Base-by-base conservation (phyloP, 345 rosid genomes). In the Jatropha curcas region DNA sequence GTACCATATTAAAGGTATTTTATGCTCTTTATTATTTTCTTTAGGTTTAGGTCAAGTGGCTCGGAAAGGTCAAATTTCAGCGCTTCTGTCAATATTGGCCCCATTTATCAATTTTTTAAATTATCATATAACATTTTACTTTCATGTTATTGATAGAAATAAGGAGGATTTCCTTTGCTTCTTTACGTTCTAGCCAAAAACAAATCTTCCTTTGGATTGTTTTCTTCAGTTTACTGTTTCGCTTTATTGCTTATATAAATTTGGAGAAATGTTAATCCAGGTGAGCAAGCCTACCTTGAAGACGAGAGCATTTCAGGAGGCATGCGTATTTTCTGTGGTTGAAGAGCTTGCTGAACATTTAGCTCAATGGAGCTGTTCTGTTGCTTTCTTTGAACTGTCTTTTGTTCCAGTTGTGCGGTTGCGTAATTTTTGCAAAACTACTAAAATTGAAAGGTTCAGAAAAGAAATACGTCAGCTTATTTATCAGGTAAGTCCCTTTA, bases 251-350 rank as follows among this genome's bases (percentile, higher is more conserved):
- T 31, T 52, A 65, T 65, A n/a, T 60, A 60, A 75, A 39, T 69
- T 30, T 62, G 19, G 60, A 53, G 59, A 37, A 27, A 17, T 72
- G 58, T 62, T 22, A 60, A 75, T 48, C 24, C 74, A 94, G 98
- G 94, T 90, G 63, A 89, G 84, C 85, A 95, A 93, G 81, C 90
- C 86, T 37, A 81, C 85, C 16, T 76, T 95, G 83, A 95, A 90
- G 89, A 95, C 97, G 7, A 84, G 98, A 76, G 86, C 92, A 34
- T 95, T 92, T 81, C 99, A 95, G 83, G 98, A 95, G 77, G 98
- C 92, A 24, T 95, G 97, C 73, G 93, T 92, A 35, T 86, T 74
- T 74, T 84, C 99, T 71, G 97, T 91, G 53, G 83, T 88, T 52
- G 97, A 92, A 83, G 93, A 91, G 79, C 88, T 92, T 31, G 88